Base-by-base conservation (phyloP, 1,284 basidiomycete genomes). In the Moniliella sp. region DNA sequence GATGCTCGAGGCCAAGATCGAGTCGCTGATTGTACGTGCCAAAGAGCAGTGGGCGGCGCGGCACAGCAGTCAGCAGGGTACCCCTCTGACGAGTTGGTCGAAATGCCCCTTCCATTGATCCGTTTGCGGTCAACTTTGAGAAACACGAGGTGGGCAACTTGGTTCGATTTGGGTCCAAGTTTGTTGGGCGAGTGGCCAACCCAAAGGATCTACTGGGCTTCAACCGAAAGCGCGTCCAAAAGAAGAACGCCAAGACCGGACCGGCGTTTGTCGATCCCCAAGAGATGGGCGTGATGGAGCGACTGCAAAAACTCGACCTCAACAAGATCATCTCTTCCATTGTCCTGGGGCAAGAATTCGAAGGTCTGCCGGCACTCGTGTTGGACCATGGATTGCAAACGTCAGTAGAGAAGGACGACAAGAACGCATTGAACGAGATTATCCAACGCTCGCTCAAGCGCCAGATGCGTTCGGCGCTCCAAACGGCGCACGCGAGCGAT, bases 151-250 rank as follows among this genome's bases (percentile, higher is more conserved):
- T 57, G 25, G 53, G 51, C 35, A 99, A 99, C 60, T 81, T 86
- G 9, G 78, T 88, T 31, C 76, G 88, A 5, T 93, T 99, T 57
- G 88, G 91, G 0, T 84, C 91, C 60, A 82, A 91, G 57, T 94
- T 91, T 61, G 71, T 76, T 37, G 82, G 80, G 2, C 72, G 71
- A 14, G 72, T 97, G 10, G 91, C 88, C 7, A 99, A 99, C 56
- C 86, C 88, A 4, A 73, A 80, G 25, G 86, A 94, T 50, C 71
- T 97, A 17, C 69, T 82, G 28, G 93, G 93, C 63, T 76, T 86
- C 57, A 73, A 79, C 12, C 70, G 75, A 28, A 86, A 79, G 61
- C 76, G 16, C 7, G 25, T 23, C 18, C 26, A 27, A 34, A 30
- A 21, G 3, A 30, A 15, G 15, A 25, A 36, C 9, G 27, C 19